Evolutionary conservation across 306 rosid species (phyloP), one percentile per base, ranked within the genome.

Genomic region (Hippophae gyantsensis): DNA sequence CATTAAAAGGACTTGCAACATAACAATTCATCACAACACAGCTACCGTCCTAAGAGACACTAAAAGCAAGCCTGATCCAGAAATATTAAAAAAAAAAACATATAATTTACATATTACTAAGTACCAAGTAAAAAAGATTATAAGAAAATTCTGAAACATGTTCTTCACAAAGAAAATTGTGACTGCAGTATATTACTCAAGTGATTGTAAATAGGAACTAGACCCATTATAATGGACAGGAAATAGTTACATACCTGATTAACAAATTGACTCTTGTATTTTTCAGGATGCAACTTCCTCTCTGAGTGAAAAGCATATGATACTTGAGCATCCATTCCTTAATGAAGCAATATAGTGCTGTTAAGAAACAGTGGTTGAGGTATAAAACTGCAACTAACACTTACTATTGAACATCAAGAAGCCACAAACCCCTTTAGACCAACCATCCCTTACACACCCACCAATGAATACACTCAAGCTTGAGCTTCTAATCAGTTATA

Each of bases 281-380:
- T 87, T 54, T 90, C 96, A 0, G 96, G 94, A 59, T 90, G 78
- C 60, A 82, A 70, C 87, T 87, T 90, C 73, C 97, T 81, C 74
- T 90, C 89, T 5, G 89, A 74, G 72, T 90, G 97, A 79, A 90
- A 90, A 54, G 83, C 94, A 74, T 90, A 87, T 0, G 97, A 87
- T 59, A 90, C 83, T 78, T 87, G 97, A 52, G 97, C 97, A 76
- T 87, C 97, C 92, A 87, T 90, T 77, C 95, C 97, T 90, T 78
- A 71, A 81, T 42, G 38, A 48, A 74, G 68, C 7, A 50, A 58
- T 49, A 56, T 40, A 9, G 32, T 62, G 52, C 52, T 56, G 48
- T 68, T 41, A 46, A 58, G 7, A 65, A 68, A 58, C 52, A 45
- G 5, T 32, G 38, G 38, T 32, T 32, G 60, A 9, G 55, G 56